Base-by-base conservation (phyloP, 2,329 filamentous ascomycete species). In the Ascochyta pisi region DNA sequence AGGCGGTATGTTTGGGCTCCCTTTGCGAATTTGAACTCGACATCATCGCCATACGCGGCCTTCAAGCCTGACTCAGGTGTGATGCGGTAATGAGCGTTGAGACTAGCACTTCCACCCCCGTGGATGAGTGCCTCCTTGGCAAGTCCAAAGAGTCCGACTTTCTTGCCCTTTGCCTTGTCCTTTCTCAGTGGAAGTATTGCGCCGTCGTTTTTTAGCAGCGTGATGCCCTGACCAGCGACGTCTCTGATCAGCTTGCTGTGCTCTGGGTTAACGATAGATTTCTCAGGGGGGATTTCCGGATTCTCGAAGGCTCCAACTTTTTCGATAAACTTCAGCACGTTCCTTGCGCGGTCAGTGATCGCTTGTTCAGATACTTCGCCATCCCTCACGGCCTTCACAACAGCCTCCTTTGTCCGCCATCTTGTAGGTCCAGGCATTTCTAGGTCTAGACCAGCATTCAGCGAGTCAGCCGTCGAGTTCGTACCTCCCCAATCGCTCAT, bases 141-240 rank as follows among this genome's bases (percentile, higher is more conserved):
- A 6, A 89, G 86, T 0, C 89, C 89, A 64, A 92, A 89, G 7
- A 92, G 84, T 4, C 88, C 88, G 58, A 91, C 82, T 16, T 82
- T 86, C 41, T 86, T 87, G 2, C 69, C 70, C 42, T 71, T 73
- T 15, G 70, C 52, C 16, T 86, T 84, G 3, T 84, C 81, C 68
- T 88, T 90, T 49, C 80, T 82, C 16, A 89, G 73, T 0, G 90
- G 90, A 1, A 93, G 77, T 0, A 89, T 68, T 8, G 78, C 78
- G 12, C 81, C 81, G 2, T 91, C 83, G 53, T 93, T 93, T 77
- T 91, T 92, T 50, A 92, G 77, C 8, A 92, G 78, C 1, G 91
- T 89, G 8, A 90, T 84, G 9, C 85, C 85, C 69, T 91, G 87
- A 15, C 85, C 83, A 13, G 85, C 88, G 38, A 89, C 82, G 43